Evolutionary conservation across 345 rosid species (phyloP), one percentile per base, ranked within the genome.

Genomic region (Syzygium grande): DNA sequence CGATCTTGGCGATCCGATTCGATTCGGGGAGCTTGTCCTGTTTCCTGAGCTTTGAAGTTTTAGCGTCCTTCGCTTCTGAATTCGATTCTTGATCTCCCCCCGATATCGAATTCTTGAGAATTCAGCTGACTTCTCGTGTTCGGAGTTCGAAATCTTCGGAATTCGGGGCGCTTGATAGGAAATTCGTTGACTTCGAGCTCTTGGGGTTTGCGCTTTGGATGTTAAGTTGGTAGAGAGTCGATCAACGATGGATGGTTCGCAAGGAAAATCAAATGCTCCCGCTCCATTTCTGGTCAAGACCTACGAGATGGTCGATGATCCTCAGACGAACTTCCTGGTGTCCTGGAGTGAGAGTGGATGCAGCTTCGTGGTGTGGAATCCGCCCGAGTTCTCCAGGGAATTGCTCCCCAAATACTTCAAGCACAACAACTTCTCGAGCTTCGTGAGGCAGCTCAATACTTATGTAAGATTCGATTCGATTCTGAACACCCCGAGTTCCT

Each of bases 401-500:
- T 43, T 89, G 38, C 91, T 89, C 65, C 90, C 90, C 19, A 86
- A 87, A 84, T 89, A 87, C 89, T 89, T 89, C 89, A 89, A 89
- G 89, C 91, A 89, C 88, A 89, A 87, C 84, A 89, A 89, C 85
- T 89, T 89, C 89, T 89, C 91, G 65, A 89, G 91, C 43, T 89
- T 89, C 84, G 88, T 89, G 34, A 56, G 91, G 77, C 91, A 89
- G 89, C 90, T 88, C 88, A 88, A 88, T 7, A 88, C 90, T 65
- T 88, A 88, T 21, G 90, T 88, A 80, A 88, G 27, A 54, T 61
- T 78, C 51, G 27, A 54, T 61, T 78, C 51, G 55, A 11, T 43
- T 30, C 17, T 11, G 29, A 19, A 29, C 51, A 51, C 85, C 85
- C 85, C 12, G 22, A 34, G 14, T 73, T 73, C 80, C 21, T 38